Evolutionary conservation across 495 filamentous ascomycete genomes (phyloP), one percentile per base, ranked within the genome.

Genomic region (Chaetomium tenue): DNA sequence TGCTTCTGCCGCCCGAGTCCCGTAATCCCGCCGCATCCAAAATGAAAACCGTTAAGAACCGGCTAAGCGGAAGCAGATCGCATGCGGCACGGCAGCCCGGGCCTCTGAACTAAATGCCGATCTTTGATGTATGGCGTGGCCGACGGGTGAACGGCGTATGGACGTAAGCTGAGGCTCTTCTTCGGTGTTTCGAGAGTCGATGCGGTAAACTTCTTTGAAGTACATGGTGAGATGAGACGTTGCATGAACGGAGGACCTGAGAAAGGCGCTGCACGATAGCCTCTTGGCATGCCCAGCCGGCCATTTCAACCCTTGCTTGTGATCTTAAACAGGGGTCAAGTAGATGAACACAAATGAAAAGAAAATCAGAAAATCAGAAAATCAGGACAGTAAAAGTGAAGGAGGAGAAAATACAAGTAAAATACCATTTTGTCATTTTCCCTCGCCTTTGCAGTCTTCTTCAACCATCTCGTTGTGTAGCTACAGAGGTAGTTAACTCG

Each of bases 41-140:
- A 50, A 26, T 25, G 8, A 52, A 52, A 52, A 26, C 9, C 20
- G 20, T 39, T 23, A 12, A 12, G 40, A 46, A 20, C 48, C 58
- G 58, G 58, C 2, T 58, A 23, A 26, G 22, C 40, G 56, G 58
- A 22, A 50, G 44, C 25, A 59, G 25, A 48, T 47, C 42, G 26
- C 42, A 47, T 59, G 57, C 57, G 58, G 44, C 58, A 50, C 57
- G 58, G 44, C 58, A 60, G 44, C 46, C 7, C 58, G 58, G 58
- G 58, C 58, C 46, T 50, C 28, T 60, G 0, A 39, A 50, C 23
- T 39, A 30, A 25, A 22, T 26, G 57, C 57, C 40, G 57, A 33
- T 57, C 16, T 52, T 8, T 37, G 33, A 50, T 22, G n/a, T 50
- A 23, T 37, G 2, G 18, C n/a, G 46, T 50, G 20, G 16, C 4